Conservation (phyloP, 176 grass and related monocot genomes). For the Triticum turgidum region DNA sequence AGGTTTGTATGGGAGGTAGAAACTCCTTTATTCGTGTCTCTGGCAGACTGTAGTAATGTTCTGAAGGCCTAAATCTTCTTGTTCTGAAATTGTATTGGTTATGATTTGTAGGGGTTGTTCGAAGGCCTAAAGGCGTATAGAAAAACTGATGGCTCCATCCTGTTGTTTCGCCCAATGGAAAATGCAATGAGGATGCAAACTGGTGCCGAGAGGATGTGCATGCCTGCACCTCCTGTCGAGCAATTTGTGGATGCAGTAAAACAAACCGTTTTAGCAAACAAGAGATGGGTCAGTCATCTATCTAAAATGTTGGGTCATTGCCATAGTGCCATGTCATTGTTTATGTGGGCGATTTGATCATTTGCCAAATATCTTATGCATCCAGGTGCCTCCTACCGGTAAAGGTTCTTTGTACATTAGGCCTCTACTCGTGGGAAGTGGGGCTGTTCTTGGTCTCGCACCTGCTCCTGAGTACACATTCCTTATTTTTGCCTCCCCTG, state of each 20-base stretch:
- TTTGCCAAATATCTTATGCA: slow-evolving; percentile 29
- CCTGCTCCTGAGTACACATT: slow-evolving; percentile 93
- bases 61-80: slow-evolving; percentile 25
- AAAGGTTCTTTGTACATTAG: slow-evolving; percentile 96
- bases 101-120: slow-evolving; percentile 69
- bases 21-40: slow-evolving; percentile 23
- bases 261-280: slow-evolving; percentile 80
- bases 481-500: slow-evolving; percentile 92
- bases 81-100: slow-evolving; percentile 17
- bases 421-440: slow-evolving; percentile 87
- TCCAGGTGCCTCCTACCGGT: slow-evolving; percentile 83
- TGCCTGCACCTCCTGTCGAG: slow-evolving; percentile 72
- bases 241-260: slow-evolving; percentile 92
- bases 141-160: slow-evolving; percentile 69
- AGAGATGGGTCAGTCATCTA: slow-evolving; percentile 64
- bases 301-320: background rate
- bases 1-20: slow-evolving; percentile 54
- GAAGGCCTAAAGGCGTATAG: slow-evolving; percentile 89
- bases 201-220: slow-evolving; percentile 89
- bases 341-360: slow-evolving; percentile 23
- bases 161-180: slow-evolving; percentile 92
- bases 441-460: slow-evolving; percentile 83
- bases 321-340: background rate
- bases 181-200: slow-evolving; percentile 81
- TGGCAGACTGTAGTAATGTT: background rate